These are phyloP conservation scores for Pilobolus umbonatus DNA, from an alignment of 192 early-diverging fungal species.

Conservation along the genomic window DNA sequence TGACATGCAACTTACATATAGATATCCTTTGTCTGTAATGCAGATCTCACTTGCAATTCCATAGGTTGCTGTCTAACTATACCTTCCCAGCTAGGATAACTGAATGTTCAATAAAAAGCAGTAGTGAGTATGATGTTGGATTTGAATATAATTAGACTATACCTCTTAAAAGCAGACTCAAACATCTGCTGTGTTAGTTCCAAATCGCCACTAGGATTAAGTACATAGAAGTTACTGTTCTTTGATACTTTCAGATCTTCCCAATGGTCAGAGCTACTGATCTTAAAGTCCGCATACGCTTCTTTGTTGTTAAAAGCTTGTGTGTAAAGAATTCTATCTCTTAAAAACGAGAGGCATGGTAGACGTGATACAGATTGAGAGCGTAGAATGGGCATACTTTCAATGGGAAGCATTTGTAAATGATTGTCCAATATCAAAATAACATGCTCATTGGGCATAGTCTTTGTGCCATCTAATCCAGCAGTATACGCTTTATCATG, in stretches of 20 bases:
- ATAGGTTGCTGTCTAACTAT: slow-evolving; percentile 61
- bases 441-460: slow-evolving; percentile 46
- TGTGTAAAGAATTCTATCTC: slow-evolving; percentile 49
- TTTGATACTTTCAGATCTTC: slow-evolving; percentile 41
- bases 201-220: slow-evolving; percentile 91
- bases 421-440: slow-evolving; percentile 86
- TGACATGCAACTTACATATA: slow-evolving; percentile 51
- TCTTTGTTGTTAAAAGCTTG: neutral
- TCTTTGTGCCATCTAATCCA: slow-evolving; percentile 6
- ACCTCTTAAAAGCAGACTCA: slow-evolving; percentile 45
- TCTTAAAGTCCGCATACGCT: neutral
- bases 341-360: slow-evolving; percentile 70
- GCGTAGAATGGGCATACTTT: slow-evolving; percentile 73
- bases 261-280: slow-evolving; percentile 16
- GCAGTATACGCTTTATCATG: neutral
- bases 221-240: slow-evolving; percentile 65
- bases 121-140: neutral
- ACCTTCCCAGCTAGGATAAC: slow-evolving; percentile 61
- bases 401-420: slow-evolving; percentile 84
- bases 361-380: slow-evolving; percentile 71
- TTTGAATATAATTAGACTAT: neutral
- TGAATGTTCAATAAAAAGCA: neutral
- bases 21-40: slow-evolving; percentile 26
- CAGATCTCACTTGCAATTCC: slow-evolving; percentile 47
- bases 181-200: slow-evolving; percentile 77